These are phyloP conservation scores for Tetradesmus obliquus DNA, from an alignment of 139 green algal genomes.

Conservation along the genomic window DNA sequence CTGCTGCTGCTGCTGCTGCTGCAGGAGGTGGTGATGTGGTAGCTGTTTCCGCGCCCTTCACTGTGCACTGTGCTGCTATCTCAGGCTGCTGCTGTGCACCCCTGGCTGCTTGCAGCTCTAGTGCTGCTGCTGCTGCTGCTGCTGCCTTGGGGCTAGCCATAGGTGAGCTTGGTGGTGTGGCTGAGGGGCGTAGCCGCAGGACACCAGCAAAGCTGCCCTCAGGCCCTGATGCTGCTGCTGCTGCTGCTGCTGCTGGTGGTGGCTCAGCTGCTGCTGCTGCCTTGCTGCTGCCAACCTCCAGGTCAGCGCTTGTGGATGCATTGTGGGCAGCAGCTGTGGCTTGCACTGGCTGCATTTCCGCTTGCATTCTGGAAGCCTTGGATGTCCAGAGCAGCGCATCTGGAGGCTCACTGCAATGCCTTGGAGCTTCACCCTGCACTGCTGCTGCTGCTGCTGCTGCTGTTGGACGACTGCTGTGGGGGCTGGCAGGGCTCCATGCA, in stretches of 20 bases:
- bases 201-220: background rate
- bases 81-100: background rate
- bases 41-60: no score
- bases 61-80: background rate
- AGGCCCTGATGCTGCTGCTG: background rate
- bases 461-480: background rate
- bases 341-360: background rate
- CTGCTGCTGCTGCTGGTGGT: no score
- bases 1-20: background rate
- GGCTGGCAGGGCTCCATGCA: background rate
- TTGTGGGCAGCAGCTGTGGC: no score
- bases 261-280: background rate
- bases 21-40: background rate
- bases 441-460: background rate
- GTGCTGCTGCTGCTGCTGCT: background rate
- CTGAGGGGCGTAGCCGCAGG: background rate
- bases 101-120: background rate
- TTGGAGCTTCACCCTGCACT: background rate
- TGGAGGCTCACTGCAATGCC: background rate
- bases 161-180: background rate
- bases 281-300: background rate
- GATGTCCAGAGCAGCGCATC: background rate
- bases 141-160: background rate
- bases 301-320: no score
- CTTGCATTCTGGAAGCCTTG: background rate